Percentiles rank a stretch among this genome's conserved stretches.
These are phyloP conservation scores for Hysterium pulicare DNA, from an alignment of 2,329 filamentous ascomycete genomes.

Conservation along the genomic window DNA sequence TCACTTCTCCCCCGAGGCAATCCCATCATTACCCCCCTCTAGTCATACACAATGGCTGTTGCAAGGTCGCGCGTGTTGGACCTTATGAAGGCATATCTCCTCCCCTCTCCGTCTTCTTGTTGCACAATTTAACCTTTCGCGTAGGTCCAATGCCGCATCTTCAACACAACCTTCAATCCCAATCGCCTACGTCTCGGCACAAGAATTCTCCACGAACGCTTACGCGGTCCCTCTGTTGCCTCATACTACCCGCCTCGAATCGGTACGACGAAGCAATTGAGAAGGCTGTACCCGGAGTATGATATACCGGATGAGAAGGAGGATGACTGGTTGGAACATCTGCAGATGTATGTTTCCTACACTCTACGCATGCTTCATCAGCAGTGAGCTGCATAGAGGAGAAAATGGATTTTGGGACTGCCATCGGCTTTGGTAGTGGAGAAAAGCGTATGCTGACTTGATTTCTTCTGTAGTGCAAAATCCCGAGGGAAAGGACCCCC, in stretches of 20 bases:
- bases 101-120: neutral
- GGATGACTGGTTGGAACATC: slow-evolving; percentile 73
- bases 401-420: too few species aligned
- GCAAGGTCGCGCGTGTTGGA: slow-evolving; percentile 56
- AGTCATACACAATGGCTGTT: slow-evolving; percentile 45
- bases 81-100: slow-evolving; percentile 67
- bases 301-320: slow-evolving; percentile 72
- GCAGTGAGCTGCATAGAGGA: too few species aligned
- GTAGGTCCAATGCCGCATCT: slow-evolving; percentile 86
- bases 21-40: too few species aligned
- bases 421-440: too few species aligned
- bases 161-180: slow-evolving; percentile 88
- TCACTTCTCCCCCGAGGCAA: too few species aligned
- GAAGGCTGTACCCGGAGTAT: slow-evolving; percentile 65
- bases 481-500: slow-evolving; percentile 79
- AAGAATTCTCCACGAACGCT: slow-evolving; percentile 83
- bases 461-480: slow-evolving; percentile 16
- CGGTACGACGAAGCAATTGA: slow-evolving; percentile 69
- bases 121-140: slow-evolving; percentile 4
- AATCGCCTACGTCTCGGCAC: slow-evolving; percentile 78
- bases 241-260: slow-evolving; percentile 83
- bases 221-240: slow-evolving; percentile 77
- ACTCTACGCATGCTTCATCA: too few species aligned
- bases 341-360: slow-evolving; percentile 40
- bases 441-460: too few species aligned